Base-by-base conservation (phyloP, 2,329 filamentous ascomycete species). In the Lecanicillium sp. region DNA sequence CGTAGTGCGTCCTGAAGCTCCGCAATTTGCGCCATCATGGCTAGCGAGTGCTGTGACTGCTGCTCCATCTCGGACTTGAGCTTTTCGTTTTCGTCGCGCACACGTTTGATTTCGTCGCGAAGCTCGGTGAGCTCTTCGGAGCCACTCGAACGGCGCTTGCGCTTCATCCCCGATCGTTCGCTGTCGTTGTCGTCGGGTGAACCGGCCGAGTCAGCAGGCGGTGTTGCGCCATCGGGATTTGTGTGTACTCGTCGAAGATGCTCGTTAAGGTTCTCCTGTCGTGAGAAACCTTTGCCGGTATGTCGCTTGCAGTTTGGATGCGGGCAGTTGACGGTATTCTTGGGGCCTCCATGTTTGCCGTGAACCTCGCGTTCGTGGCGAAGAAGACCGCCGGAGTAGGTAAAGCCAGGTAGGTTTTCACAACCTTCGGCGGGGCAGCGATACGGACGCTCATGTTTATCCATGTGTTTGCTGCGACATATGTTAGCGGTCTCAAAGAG, bases 291-390 rank as follows among this genome's bases (percentile, higher is more conserved):
- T 52, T 87, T 85, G 45, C 87, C 89, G 0, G 78, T 80, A 53
- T 88, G 85, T 28, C 90, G 83, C 58, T 95, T 95, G 72, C 90
- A 96, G 55, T 86, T 87, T 28, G 70, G 61, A 52, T 90, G 84
- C 0, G 88, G 88, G 53, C 90, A 96, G 66, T 86, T 85, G 39
- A 94, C 73, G 3, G 83, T 81, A 45, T 94, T 88, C 58, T 89
- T 88, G 9, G 88, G 86, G 2, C 87, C 88, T 40, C 87, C 85
- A 51, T 94, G 83, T 63, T 90, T 87, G 59, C 81, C 80, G 60
- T 96, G 90, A 1, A 96, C 90, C 62, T 96, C 90, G 46, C 90
- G 82, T 62, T 95, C 84, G 62, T 96, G 90, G 33, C 90, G 76
- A 14, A 94, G 65, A 0, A 96, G 75, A 4, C 90, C 90, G 13